Evolutionary conservation across 495 filamentous ascomycete genomes (phyloP).

Genomic region (Aspergillus wentii): DNA sequence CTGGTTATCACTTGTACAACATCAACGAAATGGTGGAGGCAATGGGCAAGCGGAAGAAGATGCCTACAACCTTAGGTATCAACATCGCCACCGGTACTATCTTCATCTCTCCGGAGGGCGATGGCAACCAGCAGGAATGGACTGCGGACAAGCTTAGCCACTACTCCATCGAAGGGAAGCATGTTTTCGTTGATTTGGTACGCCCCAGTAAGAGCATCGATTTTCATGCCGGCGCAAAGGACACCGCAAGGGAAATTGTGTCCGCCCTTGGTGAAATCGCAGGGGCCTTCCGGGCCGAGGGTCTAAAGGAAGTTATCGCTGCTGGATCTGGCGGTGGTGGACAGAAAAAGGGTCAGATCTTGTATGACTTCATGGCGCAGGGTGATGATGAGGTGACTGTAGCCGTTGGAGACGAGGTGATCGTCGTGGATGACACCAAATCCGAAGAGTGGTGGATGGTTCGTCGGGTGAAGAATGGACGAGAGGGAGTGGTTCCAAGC

Average conservation of each 20-base stretch:
- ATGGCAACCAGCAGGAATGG: conserved; percentile 88
- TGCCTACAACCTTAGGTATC: conserved; percentile 89
- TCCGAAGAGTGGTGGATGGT: conserved; percentile 99
- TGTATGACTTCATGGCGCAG: conserved; percentile 96
- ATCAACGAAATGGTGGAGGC: conserved; percentile 94
- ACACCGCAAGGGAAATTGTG: conserved; percentile 92
- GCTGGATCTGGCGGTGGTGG: conserved; percentile 62
- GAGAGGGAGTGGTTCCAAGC: conserved; percentile 96
- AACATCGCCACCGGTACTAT: conserved; percentile 83
- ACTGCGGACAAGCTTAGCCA: conserved; percentile 86
- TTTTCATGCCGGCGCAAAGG: conserved; percentile 95
- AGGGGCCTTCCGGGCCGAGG: conserved; percentile 76
- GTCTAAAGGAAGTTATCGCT: conserved; percentile 79
- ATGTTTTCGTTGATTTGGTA: conserved; percentile 92
- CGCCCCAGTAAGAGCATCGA: conserved; percentile 89
- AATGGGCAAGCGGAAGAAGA: conserved; percentile 95
- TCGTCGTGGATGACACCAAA: conserved; percentile 81
- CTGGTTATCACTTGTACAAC: conserved; percentile 88
- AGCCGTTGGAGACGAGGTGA: conserved; percentile 80
- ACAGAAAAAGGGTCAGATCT: conserved; percentile 76
- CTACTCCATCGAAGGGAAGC: conserved; percentile 96
- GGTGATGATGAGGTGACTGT: conserved; percentile 97
- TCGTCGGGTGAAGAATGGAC: conserved; percentile 79
- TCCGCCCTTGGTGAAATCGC: conserved; percentile 82
- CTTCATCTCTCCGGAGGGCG: conserved; percentile 86